Percentiles rank a stretch among this genome's conserved stretches.
Evolutionary conservation across 352 stramenopile genomes (phyloP).

Genomic region (Thraustotheca clavata): DNA sequence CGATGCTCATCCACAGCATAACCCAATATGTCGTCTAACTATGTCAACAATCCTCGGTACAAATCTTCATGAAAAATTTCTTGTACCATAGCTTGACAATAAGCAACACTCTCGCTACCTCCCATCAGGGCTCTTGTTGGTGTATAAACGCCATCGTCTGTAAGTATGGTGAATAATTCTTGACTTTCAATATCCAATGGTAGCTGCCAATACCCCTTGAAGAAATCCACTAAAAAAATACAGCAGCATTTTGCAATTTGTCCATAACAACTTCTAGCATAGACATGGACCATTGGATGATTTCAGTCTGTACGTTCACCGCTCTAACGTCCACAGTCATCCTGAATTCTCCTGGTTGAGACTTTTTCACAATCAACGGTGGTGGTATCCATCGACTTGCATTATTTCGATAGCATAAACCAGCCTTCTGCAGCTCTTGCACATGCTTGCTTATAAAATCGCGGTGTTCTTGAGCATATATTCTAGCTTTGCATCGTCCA

Average conservation of each 20-base stretch:
- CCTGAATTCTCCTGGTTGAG: constrained; percentile 20
- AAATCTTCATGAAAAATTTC: background rate
- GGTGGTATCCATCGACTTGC: constrained; percentile 16
- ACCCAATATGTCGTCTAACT: constrained; percentile 16
- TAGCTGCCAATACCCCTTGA: constrained; percentile 24
- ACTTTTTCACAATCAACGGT: constrained; percentile 23
- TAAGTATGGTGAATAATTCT: constrained; percentile 19
- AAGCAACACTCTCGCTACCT: constrained; percentile 5
- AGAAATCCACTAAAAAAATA: constrained; percentile 27
- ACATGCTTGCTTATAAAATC: constrained; percentile 36
- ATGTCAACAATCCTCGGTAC: constrained; percentile 11
- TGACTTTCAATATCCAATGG: constrained; percentile 18
- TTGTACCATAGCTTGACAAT: constrained; percentile 6
- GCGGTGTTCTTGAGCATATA: constrained; percentile 20
- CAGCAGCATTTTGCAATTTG: constrained; percentile 5
- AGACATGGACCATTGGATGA: constrained; percentile 26
- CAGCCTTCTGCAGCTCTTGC: constrained; percentile 5
- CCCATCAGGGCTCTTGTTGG: constrained; percentile 21
- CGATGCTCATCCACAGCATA: background rate
- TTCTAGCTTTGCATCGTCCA: constrained; percentile 10
- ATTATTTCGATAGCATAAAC: constrained; percentile 20
- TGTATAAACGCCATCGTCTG: constrained; percentile 12
- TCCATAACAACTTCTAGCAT: constrained; percentile 19
- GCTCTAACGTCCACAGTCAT: constrained; percentile 23
- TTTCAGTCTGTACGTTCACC: constrained; percentile 23